phyloP scores from a whole-genome alignment of 1,284 basidiomycete genomes.

The Ceratobasidium sp. region DNA sequence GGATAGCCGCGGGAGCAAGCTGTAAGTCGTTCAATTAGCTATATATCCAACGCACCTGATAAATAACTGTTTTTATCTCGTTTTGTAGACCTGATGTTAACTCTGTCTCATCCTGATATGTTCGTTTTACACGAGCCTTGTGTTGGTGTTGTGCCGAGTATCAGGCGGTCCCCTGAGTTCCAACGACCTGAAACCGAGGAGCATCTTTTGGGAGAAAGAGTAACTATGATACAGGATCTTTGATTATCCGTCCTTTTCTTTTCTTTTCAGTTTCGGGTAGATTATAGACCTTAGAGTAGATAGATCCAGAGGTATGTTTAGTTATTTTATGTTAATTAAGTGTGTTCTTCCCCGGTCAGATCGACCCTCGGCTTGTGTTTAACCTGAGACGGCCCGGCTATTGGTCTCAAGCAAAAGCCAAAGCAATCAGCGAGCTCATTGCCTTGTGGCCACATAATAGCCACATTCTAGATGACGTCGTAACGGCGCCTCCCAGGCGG shows the following conservation, averaged over 20 bases:
- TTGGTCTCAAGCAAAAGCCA: too few relatives aligned
- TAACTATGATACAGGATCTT: not conserved
- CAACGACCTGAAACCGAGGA: slow-evolving; percentile 20
- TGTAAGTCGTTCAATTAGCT: slow-evolving; percentile 53
- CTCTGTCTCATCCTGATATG: not conserved
- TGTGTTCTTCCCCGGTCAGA: too few relatives aligned
- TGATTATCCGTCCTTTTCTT: not conserved
- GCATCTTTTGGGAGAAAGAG: not conserved
- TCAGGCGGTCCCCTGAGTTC: slow-evolving; percentile 23
- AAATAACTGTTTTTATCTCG: not conserved
- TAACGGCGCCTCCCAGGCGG: too few relatives aligned
- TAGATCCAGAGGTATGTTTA: too few relatives aligned
- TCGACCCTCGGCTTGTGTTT: too few relatives aligned
- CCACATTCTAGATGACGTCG: too few relatives aligned
- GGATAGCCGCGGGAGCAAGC: slow-evolving; percentile 59
- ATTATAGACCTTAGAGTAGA: too few relatives aligned
- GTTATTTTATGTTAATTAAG: too few relatives aligned
- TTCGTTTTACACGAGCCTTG: not conserved
- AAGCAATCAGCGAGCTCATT: too few relatives aligned
- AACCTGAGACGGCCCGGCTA: too few relatives aligned
- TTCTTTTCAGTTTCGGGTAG: not conserved
- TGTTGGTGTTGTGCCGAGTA: slow-evolving; percentile 12
- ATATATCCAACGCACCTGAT: not conserved
- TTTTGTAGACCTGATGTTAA: slow-evolving; percentile 18
- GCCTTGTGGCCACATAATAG: too few relatives aligned